Evolutionary conservation across 2,329 filamentous ascomycete species (phyloP), one percentile per base, ranked within the genome.

Genomic region (Cladosporium colombiae): DNA sequence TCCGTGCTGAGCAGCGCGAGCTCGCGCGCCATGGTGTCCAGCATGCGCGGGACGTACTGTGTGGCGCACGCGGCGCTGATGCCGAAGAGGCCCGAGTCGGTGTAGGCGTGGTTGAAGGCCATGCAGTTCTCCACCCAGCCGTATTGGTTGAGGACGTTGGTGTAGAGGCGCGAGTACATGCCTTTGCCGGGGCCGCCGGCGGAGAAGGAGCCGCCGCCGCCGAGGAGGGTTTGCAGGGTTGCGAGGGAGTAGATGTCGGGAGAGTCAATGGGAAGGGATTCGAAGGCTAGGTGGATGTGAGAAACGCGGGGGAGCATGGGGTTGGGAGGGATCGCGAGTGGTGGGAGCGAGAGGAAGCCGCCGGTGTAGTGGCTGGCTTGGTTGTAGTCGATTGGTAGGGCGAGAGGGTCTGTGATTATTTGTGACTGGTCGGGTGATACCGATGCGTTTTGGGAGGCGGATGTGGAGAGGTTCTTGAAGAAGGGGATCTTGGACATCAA

Each of bases 131-230:
- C 95, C 29, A 99, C 92, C 94, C 94, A 99, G 72, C 91, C 92
- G 81, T 97, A 89, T 80, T 98, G 93, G 82, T 99, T 99, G 61
- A 99, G 86, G 0, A 98, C 94, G 77, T 97, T 97, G 69, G 93
- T 98, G 84, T 97, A 99, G 10, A 99, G 87, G 14, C 95, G 90
- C 44, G 92, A 96, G 84, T 98, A 98, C 95, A 99, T 99, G 78
- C 95, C 95, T 83, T 99, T 99, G 62, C 95, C 95, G 5, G 95
- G 95, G 0, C 95, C 95, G 73, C 95, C 95, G 63, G 95, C 95
- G 18, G 92, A 96, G 82, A 99, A 99, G 65, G 93, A 97, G 27
- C 95, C 95, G 58, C 95, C 95, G 57, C 95, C 95, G 66, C 95
- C 95, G 37, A 99, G 91, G 11, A 99, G 89, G 1, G 93, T 98